A percentile compares a stretch with the other conserved stretches of the same genome.
These are phyloP conservation scores for Lactifluus rugatus DNA, from an alignment of 768 basidiomycete genomes.

Conservation along the genomic window DNA sequence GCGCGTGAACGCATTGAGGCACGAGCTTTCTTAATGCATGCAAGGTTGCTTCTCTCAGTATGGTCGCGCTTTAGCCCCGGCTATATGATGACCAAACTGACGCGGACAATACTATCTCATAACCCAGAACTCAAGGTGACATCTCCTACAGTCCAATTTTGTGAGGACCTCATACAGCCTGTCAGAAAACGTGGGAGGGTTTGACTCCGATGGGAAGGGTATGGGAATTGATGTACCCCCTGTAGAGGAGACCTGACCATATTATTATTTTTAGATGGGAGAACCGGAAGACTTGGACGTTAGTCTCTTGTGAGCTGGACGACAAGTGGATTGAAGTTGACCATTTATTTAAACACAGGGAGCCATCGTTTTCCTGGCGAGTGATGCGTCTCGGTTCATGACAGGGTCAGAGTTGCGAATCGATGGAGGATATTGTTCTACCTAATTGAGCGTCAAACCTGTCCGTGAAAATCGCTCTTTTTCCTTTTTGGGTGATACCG, in stretches of 20 bases:
- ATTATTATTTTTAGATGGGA: constrained; percentile 53
- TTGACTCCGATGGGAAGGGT: constrained; percentile 83
- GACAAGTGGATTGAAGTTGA: background rate
- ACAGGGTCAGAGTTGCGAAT: constrained; percentile 80
- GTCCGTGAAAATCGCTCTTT: constrained; percentile 10
- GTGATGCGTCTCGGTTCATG: constrained; percentile 84
- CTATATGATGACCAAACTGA: constrained; percentile 90
- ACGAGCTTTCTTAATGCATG: background rate
- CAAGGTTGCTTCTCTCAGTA: constrained; percentile 4
- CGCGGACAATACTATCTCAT: constrained; percentile 67
- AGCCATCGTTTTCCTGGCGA: constrained; percentile 82
- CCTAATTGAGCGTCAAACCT: constrained; percentile 29
- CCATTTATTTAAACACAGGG: constrained; percentile 41
- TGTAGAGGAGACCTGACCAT: constrained; percentile 10
- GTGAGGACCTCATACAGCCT: constrained; percentile 4
- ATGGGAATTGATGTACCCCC: constrained; percentile 23
- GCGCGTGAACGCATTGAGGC: constrained; percentile 78
- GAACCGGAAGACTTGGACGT: constrained; percentile 66
- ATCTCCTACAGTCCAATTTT: constrained; percentile 2
- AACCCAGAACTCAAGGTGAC: constrained; percentile 66
- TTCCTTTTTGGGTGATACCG: constrained; percentile 4
- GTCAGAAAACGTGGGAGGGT: constrained; percentile 71
- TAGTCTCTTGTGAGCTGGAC: constrained; percentile 46
- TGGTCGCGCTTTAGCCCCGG: constrained; percentile 51
- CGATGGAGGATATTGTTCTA: constrained; percentile 80